Evolutionary conservation across 768 basidiomycete species (phyloP).

Genomic region (Termitomyces sp.): DNA sequence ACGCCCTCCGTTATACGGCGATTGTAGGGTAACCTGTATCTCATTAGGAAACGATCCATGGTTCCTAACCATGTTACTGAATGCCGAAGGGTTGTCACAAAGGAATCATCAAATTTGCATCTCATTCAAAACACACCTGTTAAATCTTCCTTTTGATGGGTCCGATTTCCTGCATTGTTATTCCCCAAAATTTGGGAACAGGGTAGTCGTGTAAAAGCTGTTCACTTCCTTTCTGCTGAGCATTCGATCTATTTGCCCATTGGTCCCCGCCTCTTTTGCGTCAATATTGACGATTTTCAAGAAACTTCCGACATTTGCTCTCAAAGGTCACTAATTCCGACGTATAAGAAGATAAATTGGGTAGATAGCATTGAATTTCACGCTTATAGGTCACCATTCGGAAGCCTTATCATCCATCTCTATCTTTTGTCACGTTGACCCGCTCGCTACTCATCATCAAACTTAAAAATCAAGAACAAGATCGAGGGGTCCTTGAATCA

Average conservation of each 20-base stretch:
- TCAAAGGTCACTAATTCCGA: neutral
- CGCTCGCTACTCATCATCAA: neutral
- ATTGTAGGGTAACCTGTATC: neutral
- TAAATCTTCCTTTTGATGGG: no score
- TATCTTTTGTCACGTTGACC: neutral
- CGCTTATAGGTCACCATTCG: neutral
- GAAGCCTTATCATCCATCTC: neutral
- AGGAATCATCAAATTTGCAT: neutral
- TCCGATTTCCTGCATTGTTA: neutral
- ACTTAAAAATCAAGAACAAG: neutral
- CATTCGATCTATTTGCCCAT: neutral
- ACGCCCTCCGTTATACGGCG: neutral
- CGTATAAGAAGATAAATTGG: neutral
- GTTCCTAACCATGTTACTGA: neutral
- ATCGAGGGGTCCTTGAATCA: neutral
- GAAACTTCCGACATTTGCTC: neutral
- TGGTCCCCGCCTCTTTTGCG: no score
- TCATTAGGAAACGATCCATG: neutral
- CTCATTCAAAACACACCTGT: neutral
- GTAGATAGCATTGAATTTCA: conserved; percentile 2
- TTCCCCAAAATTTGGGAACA: neutral
- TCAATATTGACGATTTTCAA: neutral
- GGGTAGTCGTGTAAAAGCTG: neutral
- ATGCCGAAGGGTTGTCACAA: neutral
- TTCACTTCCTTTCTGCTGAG: neutral